phyloP scores from a whole-genome alignment of 2,329 filamentous ascomycete genomes.

The Ophiostoma ulmi region DNA sequence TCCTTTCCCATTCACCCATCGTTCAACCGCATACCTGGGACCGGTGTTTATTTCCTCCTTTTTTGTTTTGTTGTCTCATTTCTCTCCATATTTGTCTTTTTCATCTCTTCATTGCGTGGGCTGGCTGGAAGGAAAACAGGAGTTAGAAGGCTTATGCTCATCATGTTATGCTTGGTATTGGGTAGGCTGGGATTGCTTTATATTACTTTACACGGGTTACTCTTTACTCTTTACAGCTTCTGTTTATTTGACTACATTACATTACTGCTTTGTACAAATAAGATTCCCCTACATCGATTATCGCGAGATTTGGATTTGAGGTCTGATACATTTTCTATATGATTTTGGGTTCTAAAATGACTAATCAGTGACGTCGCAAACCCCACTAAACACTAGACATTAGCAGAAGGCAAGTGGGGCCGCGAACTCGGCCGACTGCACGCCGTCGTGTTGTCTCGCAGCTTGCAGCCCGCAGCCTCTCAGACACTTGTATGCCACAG shows the following conservation, averaged over 20 bases:
- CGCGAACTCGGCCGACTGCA: neutral
- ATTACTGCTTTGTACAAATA: neutral
- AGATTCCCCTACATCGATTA: neutral
- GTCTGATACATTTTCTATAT: no score
- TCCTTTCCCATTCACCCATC: neutral
- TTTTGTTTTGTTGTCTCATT: neutral
- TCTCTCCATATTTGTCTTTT: neutral
- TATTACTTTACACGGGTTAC: neutral
- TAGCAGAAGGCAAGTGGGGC: neutral
- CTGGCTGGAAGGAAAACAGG: constrained; percentile 7
- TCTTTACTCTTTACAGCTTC: no score
- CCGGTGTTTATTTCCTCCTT: neutral
- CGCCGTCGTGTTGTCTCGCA: neutral
- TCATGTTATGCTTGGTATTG: constrained; percentile 10
- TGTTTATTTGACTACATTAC: neutral
- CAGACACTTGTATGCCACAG: neutral
- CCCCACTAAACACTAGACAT: neutral
- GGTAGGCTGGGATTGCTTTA: neutral
- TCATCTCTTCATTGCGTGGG: neutral
- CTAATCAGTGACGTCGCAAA: constrained; percentile 10
- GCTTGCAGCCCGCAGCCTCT: neutral
- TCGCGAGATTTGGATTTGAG: neutral
- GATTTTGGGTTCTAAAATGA: neutral
- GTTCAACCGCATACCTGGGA: constrained; percentile 8
- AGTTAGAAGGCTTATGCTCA: neutral